These are phyloP conservation scores for Candida insectorum DNA, from an alignment of 805 yeast species.

Conservation along the genomic window DNA sequence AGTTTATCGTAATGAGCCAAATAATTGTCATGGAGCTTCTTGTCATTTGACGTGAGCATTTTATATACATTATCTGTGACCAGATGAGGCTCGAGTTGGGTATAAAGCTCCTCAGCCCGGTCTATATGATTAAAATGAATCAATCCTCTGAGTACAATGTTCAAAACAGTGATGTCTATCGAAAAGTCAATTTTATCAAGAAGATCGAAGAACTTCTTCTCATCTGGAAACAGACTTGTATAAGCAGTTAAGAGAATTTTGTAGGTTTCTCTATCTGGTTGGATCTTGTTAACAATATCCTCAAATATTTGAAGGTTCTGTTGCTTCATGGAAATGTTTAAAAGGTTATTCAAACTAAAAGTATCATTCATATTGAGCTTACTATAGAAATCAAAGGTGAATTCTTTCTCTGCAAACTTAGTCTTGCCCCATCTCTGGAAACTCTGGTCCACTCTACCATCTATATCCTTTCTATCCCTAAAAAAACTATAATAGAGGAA, in stretches of 20 bases:
- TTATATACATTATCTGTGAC: slow-evolving; percentile 3
- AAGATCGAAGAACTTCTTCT: neutral
- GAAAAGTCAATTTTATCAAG: slow-evolving; percentile 1
- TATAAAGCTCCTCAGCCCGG: slow-evolving; percentile 1
- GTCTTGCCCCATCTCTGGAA: slow-evolving; percentile 2
- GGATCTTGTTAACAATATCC: slow-evolving; percentile 14
- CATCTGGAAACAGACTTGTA: neutral
- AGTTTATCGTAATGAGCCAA: slow-evolving; percentile 8
- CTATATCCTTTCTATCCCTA: slow-evolving; percentile 24
- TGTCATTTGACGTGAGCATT: slow-evolving; percentile 3
- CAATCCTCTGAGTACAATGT: slow-evolving; percentile 8
- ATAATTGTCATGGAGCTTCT: slow-evolving; percentile 3
- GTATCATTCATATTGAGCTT: slow-evolving; percentile 12
- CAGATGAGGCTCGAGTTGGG: neutral
- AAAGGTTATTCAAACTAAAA: slow-evolving; percentile 8
- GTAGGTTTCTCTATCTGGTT: slow-evolving; percentile 10
- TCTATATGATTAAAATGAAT: slow-evolving; percentile 3
- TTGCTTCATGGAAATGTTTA: slow-evolving; percentile 23
- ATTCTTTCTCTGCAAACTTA: slow-evolving; percentile 9
- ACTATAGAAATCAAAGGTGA: slow-evolving; percentile 19
- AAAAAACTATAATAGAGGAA: slow-evolving; percentile 28
- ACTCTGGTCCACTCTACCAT: slow-evolving; percentile 8
- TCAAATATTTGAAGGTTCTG: slow-evolving; percentile 16
- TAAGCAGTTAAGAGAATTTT: neutral
- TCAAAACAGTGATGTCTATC: slow-evolving; percentile 10